These are phyloP conservation scores for Dicorynia guianensis DNA, from an alignment of 306 rosid genomes.

Conservation along the genomic window DNA sequence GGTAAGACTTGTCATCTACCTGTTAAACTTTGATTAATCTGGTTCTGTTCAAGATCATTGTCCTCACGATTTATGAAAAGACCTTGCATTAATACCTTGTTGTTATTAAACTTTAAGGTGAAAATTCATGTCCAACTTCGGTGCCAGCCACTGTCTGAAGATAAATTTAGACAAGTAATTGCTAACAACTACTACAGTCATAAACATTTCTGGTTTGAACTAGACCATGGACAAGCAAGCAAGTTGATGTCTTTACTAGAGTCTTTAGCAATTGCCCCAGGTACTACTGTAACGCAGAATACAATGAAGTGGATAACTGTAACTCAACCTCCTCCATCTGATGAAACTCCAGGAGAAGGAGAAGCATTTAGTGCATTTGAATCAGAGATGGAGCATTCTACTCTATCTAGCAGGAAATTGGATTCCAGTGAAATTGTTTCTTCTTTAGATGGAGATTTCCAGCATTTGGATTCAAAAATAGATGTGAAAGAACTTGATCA, in stretches of 20 bases:
- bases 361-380: constrained; percentile 36
- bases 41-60: background rate
- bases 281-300: constrained; percentile 38
- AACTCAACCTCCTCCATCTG: constrained; percentile 42
- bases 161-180: constrained; percentile 63
- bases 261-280: constrained; percentile 53
- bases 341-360: constrained; percentile 39
- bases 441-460: constrained; percentile 46
- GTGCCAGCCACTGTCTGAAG: constrained; percentile 72
- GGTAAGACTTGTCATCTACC: constrained; percentile 51
- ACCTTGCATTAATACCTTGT: constrained; percentile 17
- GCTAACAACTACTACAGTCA: constrained; percentile 61
- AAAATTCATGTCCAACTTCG: constrained; percentile 58
- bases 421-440: constrained; percentile 46
- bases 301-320: constrained; percentile 41
- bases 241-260: constrained; percentile 56
- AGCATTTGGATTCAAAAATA: constrained; percentile 44
- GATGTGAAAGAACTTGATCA: constrained; percentile 42
- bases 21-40: constrained; percentile 6
- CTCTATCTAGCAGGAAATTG: constrained; percentile 33
- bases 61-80: constrained; percentile 12
- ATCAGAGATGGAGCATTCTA: constrained; percentile 30
- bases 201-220: constrained; percentile 81
- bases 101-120: constrained; percentile 54
- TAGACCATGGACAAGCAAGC: constrained; percentile 73